phyloP scores from a whole-genome alignment of 2,329 filamentous ascomycete genomes.

The Exophiala oligosperma region DNA sequence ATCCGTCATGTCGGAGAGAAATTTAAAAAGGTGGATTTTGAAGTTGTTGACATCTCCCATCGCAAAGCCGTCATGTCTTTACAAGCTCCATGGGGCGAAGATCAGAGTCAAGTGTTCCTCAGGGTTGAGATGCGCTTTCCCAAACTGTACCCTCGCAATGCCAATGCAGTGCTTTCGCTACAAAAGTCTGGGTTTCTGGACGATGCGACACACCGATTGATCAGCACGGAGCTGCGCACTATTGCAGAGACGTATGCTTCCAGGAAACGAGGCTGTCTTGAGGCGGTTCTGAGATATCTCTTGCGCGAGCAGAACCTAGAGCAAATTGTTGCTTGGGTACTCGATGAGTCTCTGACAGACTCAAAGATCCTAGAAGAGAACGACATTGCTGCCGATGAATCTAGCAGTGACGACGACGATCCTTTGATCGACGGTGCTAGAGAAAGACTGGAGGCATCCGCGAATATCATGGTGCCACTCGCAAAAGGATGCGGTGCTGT shows the following conservation, averaged over 20 bases:
- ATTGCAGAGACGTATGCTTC: conserved; percentile 58
- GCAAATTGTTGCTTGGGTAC: conserved; percentile 54
- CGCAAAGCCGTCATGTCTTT: conserved; percentile 58
- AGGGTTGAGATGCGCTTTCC: conserved; percentile 61
- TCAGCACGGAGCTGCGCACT: conserved; percentile 53
- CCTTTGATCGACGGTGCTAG: conserved; percentile 27
- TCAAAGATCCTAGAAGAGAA: conserved; percentile 45
- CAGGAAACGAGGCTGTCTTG: conserved; percentile 57
- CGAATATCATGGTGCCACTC: conserved; percentile 65
- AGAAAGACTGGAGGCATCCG: conserved; percentile 36
- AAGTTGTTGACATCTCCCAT: conserved; percentile 57
- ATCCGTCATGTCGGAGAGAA: conserved; percentile 62
- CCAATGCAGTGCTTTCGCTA: conserved; percentile 53
- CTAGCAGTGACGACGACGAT: conserved; percentile 75
- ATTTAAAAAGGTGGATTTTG: conserved; percentile 61
- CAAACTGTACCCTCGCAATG: conserved; percentile 52
- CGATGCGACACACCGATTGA: conserved; percentile 49
- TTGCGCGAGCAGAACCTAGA: conserved; percentile 60
- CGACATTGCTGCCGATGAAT: conserved; percentile 68
- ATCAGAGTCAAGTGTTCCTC: conserved; percentile 54
- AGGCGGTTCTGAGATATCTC: conserved; percentile 62
- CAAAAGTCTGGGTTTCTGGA: conserved; percentile 60
- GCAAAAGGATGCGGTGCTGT: conserved; percentile 59
- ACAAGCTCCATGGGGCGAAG: conserved; percentile 60
- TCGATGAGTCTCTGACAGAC: conserved; percentile 61